phyloP scores from a whole-genome alignment of 257 asterid genomes.

The Mentha longifolia region DNA sequence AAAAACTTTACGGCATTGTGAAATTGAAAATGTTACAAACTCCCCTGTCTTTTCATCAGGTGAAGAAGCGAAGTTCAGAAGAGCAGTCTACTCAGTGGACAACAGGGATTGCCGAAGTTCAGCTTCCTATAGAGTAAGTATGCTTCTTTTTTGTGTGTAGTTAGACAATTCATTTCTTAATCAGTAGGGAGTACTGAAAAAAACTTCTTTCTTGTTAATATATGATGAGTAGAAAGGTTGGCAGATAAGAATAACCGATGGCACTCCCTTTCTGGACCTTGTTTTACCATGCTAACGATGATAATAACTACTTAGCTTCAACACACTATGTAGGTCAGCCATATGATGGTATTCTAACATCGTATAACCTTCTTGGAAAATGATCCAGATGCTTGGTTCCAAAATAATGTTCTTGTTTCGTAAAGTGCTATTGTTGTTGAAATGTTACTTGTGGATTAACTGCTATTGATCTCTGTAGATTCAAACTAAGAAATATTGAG shows the following conservation, averaged over 20 bases:
- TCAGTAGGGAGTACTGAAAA: conserved; percentile 11
- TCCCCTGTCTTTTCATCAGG: conserved; percentile 48
- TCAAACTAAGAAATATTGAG: conserved; percentile 87
- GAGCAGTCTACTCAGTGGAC: conserved; percentile 99
- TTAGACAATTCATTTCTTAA: conserved; percentile 10
- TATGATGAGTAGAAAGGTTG: background rate
- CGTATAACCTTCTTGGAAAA: conserved; percentile 16
- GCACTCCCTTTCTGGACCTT: background rate
- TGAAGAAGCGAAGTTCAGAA: conserved; percentile 82
- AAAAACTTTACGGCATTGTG: conserved; percentile 7
- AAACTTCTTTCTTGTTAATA: conserved; percentile 14
- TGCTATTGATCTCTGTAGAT: conserved; percentile 53
- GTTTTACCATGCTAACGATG: conserved; percentile 13
- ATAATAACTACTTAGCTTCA: background rate
- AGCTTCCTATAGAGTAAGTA: conserved; percentile 99
- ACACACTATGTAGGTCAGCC: background rate
- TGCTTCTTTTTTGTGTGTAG: conserved; percentile 26
- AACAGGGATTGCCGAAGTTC: conserved; percentile 97
- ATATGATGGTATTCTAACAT: background rate
- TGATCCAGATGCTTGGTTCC: conserved; percentile 19
- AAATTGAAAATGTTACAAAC: conserved; percentile 24
- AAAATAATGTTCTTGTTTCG: background rate
- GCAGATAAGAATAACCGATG: background rate
- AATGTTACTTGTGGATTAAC: conserved; percentile 1
- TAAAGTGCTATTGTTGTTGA: background rate